These are phyloP conservation scores for Heimioporus retisporus DNA, from an alignment of 1,284 basidiomycete genomes.

Conservation along the genomic window DNA sequence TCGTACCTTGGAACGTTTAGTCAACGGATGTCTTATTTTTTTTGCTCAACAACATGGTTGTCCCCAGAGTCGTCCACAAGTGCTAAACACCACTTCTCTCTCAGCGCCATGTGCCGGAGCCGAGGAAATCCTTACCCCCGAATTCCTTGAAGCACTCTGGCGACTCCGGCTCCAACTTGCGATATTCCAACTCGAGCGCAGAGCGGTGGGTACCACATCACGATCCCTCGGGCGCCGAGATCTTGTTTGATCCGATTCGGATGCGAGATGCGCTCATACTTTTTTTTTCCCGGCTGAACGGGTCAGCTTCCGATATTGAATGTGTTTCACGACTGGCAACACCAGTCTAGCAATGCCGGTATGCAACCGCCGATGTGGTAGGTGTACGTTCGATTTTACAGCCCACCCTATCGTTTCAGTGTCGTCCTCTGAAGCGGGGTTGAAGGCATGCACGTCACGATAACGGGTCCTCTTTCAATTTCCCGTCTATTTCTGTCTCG, in stretches of 20 bases:
- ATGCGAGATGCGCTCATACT: background rate
- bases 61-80: too few relatives aligned
- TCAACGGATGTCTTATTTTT: too few relatives aligned
- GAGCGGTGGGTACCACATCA: slow-evolving; percentile 35
- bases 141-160: slow-evolving; percentile 30
- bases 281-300: background rate
- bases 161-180: slow-evolving; percentile 27
- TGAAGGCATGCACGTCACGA: too few relatives aligned
- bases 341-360: background rate
- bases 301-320: slow-evolving; percentile 36
- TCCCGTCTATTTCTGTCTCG: too few relatives aligned
- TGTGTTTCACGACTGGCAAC: slow-evolving; percentile 21
- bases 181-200: slow-evolving; percentile 34
- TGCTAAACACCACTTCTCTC: background rate
- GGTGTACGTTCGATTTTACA: background rate
- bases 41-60: too few relatives aligned
- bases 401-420: too few relatives aligned
- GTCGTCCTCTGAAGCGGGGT: too few relatives aligned
- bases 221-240: too few relatives aligned
- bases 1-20: too few relatives aligned
- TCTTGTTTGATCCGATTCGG: too few relatives aligned
- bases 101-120: background rate
- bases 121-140: slow-evolving; percentile 8
- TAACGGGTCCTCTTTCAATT: too few relatives aligned
- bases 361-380: slow-evolving; percentile 13